Base-by-base conservation (phyloP, 371 early-diverging fungal genomes). In the Lichtheimia corymbifera region DNA sequence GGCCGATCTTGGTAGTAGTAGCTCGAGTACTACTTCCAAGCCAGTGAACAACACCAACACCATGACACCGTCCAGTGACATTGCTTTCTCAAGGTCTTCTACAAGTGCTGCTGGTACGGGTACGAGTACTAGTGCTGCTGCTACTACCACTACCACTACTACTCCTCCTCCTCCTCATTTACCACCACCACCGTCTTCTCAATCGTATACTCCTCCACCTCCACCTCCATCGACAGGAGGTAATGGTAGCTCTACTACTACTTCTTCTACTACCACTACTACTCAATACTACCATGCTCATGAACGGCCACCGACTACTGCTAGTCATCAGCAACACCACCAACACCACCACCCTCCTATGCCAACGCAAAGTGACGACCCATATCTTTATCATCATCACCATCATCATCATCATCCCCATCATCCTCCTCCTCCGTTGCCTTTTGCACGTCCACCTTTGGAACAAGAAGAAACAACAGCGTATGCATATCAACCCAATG, bases 381-480 rank as follows among this genome's bases (percentile, higher is more conserved):
- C 40, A 14, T 63, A 47, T 45, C 18, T 61, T 15, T 42, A 43
- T 47, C 56, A 57, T 43, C 57, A 62, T 30, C 50, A 35, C 20
- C 50, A 55, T 14, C 61, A 45, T 20, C 51, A 59, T 15, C 49
- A 53, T 17, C 55, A 61, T 18, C 62, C 50, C 11, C 62, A 61
- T 18, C 62, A 62, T 22, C 17, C 42, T 47, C 5, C 57, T 47
- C 5, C 44, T n/a, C 14, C 58, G 28, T 13, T 45, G 7, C 5
- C 58, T 47, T 45, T 40, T 25, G 25, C 28, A 57, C 45, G 47
- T 15, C 58, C 44, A 27, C 58, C 42, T 30, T 44, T 44, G 28
- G 27, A 53, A 15, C 53, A 51, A 51, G 22, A 51, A 12, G 30
- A 40, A 24, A 11, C 47, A n/a, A 18, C 45, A 18, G 52, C 18